Evolutionary conservation across 2,329 filamentous ascomycete genomes (phyloP), one percentile per base, ranked within the genome.

Genomic region (Neonectria ditissima): DNA sequence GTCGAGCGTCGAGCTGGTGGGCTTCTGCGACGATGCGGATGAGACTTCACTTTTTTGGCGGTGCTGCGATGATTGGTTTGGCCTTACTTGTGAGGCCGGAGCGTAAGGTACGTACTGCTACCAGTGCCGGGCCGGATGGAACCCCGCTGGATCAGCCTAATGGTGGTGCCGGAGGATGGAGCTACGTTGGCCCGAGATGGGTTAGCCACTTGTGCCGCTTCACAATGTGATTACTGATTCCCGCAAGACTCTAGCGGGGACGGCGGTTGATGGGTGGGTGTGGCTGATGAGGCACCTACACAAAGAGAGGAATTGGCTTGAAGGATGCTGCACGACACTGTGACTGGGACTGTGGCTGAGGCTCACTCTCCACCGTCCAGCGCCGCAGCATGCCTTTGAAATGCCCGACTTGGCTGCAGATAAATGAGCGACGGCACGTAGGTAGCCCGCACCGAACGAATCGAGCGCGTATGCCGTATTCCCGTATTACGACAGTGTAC

Each of bases 11-110:
- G 45, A 24, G 28, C 45, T 52, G 47, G 53, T 62, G 22, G 44
- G 47, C 59, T 28, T 44, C 57, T 48, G 59, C 59, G 43, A 57
- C 54, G 50, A 54, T 62, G 54, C 59, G 47, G 44, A 50, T 53
- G 32, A 43, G 32, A 43, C 53, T 52, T 63, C 54, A 52, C 57
- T 65, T 65, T 65, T 65, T 65, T 41, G 37, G 37, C 10, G 50
- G 48, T 26, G 51, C 37, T 48, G 10, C 55, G 11, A 34, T 44
- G 45, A 39, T 57, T 43, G 47, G 30, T 44, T 58, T 58, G 39
- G 55, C 62, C 62, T 64, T 43, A 43, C 53, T 64, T 57, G 57
- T 56, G 57, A 64, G 57, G 62, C 57, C 47, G 24, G 8, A 5
- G 14, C 4, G 3, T 2, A 26, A 30, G 59, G 59, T 62, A 62